Evolutionary conservation across 108 stramenopile genomes (phyloP), one percentile per base, ranked within the genome.

Genomic region (Cyclostephanos invisitatus): DNA sequence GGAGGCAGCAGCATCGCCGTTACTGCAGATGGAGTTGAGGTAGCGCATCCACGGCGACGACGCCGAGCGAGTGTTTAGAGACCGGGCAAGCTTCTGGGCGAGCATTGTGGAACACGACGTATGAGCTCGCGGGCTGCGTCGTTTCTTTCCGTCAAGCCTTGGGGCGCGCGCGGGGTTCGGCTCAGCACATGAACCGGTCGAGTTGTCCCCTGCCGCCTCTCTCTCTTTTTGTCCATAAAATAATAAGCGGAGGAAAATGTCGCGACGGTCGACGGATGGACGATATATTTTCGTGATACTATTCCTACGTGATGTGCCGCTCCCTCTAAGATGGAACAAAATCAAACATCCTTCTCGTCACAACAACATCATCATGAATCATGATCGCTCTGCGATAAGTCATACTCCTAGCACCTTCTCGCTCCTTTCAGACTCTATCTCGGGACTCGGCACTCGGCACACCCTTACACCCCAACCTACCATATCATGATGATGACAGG

Each of bases 31-130:
- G 5, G 77, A 70, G 77, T 71, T 78, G 38, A 71, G 65, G 48
- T 78, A 66, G 38, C 78, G 70, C 70, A 78, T 70, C 70, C 64
- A 78, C 54, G 78, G 66, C 20, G 71, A 71, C 49, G 77, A 77
- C 48, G 73, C 64, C 21, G 60, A 67, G 27, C 66, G 74, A 15
- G 60, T 38, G 56, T 60, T 46, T 15, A 75, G 74, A 59, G 66
- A 59, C 48, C 74, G 73, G 73, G 73, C 73, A 60, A 74, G 18
- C 66, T 75, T 75, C 38, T 75, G 67, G 59, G 67, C 49, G 32
- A 67, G 66, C 66, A 67, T 67, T 14, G 17, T 54, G 22, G 5
- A 56, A 35, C 37, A 54, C 37, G 60, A 37, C 32, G 18, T 28
- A 36, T 15, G 36, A 0, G 14, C 27, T 22, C 50, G 36, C 12